Evolutionary conservation across 2,329 filamentous ascomycete genomes (phyloP).

Genomic region (Penicillium sp.): DNA sequence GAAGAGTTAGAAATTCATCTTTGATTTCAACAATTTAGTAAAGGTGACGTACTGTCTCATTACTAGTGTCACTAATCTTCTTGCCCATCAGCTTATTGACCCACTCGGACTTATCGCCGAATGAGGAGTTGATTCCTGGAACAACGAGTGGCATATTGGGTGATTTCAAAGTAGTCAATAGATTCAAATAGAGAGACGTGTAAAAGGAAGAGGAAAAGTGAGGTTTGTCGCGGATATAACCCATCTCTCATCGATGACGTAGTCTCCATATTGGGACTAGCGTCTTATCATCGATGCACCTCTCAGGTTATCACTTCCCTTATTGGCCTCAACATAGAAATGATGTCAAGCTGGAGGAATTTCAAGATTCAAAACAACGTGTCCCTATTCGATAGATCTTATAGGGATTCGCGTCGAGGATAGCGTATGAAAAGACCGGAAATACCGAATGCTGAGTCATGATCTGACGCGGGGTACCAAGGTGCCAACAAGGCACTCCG

Average conservation of each 20-base stretch:
- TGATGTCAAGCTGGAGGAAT: background rate
- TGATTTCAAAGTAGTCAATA: background rate
- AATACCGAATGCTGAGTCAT: background rate
- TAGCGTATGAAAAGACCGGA: too few species aligned
- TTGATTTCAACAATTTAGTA: too few species aligned
- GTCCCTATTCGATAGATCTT: background rate
- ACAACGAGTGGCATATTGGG: conserved; percentile 50
- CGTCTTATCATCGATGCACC: background rate
- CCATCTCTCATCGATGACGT: conserved; percentile 5
- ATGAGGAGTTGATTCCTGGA: conserved; percentile 41
- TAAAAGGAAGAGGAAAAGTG: background rate
- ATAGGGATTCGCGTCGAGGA: background rate
- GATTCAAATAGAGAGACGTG: background rate
- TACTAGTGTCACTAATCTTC: conserved; percentile 42
- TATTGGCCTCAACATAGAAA: background rate
- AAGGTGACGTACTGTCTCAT: conserved; percentile 33
- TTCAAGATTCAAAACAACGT: background rate
- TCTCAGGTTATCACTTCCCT: background rate
- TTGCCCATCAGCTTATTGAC: conserved; percentile 48
- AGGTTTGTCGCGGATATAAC: background rate
- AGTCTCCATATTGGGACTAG: background rate
- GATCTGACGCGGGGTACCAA: too few species aligned
- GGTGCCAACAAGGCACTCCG: background rate
- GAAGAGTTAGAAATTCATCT: background rate
- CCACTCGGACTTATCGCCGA: conserved; percentile 44